phyloP scores from a whole-genome alignment of 257 asterid species.

The Fraxinus excelsior region DNA sequence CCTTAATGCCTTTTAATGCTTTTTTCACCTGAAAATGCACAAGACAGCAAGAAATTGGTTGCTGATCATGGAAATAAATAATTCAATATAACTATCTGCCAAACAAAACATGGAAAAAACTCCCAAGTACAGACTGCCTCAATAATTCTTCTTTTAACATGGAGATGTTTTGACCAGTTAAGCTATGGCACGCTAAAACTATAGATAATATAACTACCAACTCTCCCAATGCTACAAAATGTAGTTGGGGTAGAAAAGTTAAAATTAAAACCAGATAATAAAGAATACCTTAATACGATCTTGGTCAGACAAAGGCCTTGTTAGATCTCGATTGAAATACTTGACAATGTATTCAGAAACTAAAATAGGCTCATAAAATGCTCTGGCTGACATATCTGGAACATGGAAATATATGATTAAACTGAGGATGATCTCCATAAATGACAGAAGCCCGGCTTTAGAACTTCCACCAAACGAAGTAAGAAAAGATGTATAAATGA shows the following conservation, averaged over 20 bases:
- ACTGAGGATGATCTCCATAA: background rate
- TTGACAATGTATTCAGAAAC: slow-evolving; percentile 42
- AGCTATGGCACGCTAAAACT: background rate
- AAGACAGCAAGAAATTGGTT: background rate
- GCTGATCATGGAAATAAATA: background rate
- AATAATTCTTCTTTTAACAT: background rate
- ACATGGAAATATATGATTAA: slow-evolving; percentile 2
- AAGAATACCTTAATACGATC: slow-evolving; percentile 64
- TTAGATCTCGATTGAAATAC: slow-evolving; percentile 39
- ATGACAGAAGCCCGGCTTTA: background rate
- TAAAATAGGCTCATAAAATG: slow-evolving; percentile 56
- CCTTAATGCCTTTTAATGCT: slow-evolving; percentile 50
- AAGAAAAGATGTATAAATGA: background rate
- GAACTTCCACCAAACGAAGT: background rate
- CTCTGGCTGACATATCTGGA: slow-evolving; percentile 84
- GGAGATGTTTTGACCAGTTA: slow-evolving; percentile 2
- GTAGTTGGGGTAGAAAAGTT: background rate
- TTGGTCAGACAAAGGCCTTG: slow-evolving; percentile 50
- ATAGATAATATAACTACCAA: background rate
- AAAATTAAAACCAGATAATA: background rate
- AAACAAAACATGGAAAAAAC: background rate
- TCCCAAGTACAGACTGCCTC: background rate
- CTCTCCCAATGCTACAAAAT: background rate
- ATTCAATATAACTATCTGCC: background rate
- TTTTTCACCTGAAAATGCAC: slow-evolving; percentile 45